phyloP scores from a whole-genome alignment of 495 filamentous ascomycete genomes.

The Sabuloglossum arenarium region DNA sequence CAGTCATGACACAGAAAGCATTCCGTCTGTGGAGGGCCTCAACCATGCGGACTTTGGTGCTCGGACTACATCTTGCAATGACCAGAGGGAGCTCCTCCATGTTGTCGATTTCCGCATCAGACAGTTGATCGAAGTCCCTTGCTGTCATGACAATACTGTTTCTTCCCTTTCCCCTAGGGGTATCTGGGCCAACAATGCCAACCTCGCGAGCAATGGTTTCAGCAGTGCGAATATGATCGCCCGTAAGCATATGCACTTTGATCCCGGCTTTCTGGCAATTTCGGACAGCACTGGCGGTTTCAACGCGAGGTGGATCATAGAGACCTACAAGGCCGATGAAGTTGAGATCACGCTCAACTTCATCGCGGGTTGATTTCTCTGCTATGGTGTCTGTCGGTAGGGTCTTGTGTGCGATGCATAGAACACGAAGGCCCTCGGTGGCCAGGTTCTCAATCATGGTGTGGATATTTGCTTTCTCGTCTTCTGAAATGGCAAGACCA shows the following conservation, averaged over 20 bases:
- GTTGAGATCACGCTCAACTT: slow-evolving; percentile 33
- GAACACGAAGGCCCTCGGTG: slow-evolving; percentile 56
- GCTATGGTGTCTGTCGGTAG: slow-evolving; percentile 10
- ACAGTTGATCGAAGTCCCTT: slow-evolving; percentile 38
- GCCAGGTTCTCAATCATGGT: slow-evolving; percentile 34
- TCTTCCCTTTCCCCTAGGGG: slow-evolving; percentile 26
- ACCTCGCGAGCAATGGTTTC: slow-evolving; percentile 56
- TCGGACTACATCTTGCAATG: slow-evolving; percentile 41
- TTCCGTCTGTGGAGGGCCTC: slow-evolving; percentile 42
- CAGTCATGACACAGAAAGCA: slow-evolving; percentile 43
- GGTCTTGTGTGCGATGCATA: slow-evolving; percentile 35
- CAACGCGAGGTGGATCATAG: slow-evolving; percentile 52
- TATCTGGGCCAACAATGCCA: slow-evolving; percentile 45
- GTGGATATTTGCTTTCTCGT: slow-evolving; percentile 18
- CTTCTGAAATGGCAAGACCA: slow-evolving; percentile 22
- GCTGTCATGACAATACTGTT: slow-evolving; percentile 39
- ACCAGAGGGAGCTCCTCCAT: slow-evolving; percentile 39
- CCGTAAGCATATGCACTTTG: slow-evolving; percentile 63
- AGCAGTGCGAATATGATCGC: slow-evolving; percentile 57
- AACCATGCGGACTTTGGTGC: slow-evolving; percentile 49
- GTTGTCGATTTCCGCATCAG: slow-evolving; percentile 35
- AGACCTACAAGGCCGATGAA: slow-evolving; percentile 54
- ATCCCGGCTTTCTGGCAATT: slow-evolving; percentile 47
- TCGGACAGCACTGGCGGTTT: slow-evolving; percentile 41
- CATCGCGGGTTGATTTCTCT: slow-evolving; percentile 14